Evolutionary conservation across 1,139 yeast species (phyloP).

Genomic region (Lodderomyces metapsilosis): DNA sequence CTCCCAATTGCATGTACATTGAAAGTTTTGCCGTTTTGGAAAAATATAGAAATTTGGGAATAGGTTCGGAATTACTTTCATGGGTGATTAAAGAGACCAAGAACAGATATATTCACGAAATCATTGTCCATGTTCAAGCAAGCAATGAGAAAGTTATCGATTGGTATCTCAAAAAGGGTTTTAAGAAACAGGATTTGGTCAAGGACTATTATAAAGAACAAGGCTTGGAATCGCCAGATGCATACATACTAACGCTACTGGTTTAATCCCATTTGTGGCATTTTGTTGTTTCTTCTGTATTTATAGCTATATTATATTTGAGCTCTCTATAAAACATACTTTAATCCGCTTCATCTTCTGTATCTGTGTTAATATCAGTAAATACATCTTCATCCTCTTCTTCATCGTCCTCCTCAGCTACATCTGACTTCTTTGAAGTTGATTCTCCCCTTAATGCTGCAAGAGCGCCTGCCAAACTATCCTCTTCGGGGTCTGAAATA

Average conservation of each 20-base stretch:
- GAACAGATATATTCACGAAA: slow-evolving; percentile 50
- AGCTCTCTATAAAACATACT: slow-evolving; percentile 6
- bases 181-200: slow-evolving; percentile 40
- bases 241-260: slow-evolving; percentile 17
- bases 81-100: slow-evolving; percentile 56
- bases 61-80: slow-evolving; percentile 59
- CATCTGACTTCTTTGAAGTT: slow-evolving; percentile 26
- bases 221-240: slow-evolving; percentile 47
- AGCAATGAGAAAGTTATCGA: slow-evolving; percentile 43
- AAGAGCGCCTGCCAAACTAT: slow-evolving; percentile 63
- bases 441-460: slow-evolving; percentile 58
- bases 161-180: slow-evolving; percentile 61
- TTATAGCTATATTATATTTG: neutral
- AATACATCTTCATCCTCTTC: slow-evolving; percentile 33
- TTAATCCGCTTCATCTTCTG: slow-evolving; percentile 49
- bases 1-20: slow-evolving; percentile 56
- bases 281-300: neutral
- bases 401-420: slow-evolving; percentile 40
- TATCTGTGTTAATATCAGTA: slow-evolving; percentile 51
- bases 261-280: neutral
- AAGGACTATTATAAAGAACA: slow-evolving; percentile 53
- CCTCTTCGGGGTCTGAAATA: slow-evolving; percentile 66
- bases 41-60: slow-evolving; percentile 57
- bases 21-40: slow-evolving; percentile 66
- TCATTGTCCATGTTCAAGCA: slow-evolving; percentile 60